Evolutionary conservation across 352 stramenopile species (phyloP).

Genomic region (Thraustochytrium sp.): DNA sequence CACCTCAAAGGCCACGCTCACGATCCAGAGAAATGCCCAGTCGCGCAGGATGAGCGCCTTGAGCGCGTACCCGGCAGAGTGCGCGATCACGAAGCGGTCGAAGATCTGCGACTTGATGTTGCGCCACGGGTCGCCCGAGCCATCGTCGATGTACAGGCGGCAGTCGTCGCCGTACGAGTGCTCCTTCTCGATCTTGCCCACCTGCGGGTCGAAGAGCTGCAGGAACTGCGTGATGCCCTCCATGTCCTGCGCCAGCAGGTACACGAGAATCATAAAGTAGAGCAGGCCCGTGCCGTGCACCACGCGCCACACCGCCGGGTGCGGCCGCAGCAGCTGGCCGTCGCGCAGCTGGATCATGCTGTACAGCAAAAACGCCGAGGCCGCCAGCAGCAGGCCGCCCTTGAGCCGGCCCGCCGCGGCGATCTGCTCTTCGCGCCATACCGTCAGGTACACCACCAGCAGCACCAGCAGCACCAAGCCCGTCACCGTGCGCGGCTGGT

Average conservation of each 20-base stretch:
- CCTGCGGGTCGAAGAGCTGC: slow-evolving; percentile 65
- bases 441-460: slow-evolving; percentile 74
- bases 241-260: slow-evolving; percentile 66
- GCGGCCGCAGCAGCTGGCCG: slow-evolving; percentile 72
- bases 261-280: slow-evolving; percentile 79
- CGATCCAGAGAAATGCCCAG: slow-evolving; percentile 20
- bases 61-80: slow-evolving; percentile 77
- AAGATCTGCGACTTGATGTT: slow-evolving; percentile 69
- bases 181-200: slow-evolving; percentile 62
- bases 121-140: slow-evolving; percentile 1
- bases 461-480: slow-evolving; percentile 67
- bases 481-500: slow-evolving; percentile 70
- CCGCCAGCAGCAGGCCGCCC: slow-evolving; percentile 67
- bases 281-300: slow-evolving; percentile 80
- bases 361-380: slow-evolving; percentile 75
- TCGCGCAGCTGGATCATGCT: slow-evolving; percentile 73
- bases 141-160: slow-evolving; percentile 60
- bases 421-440: slow-evolving; percentile 57
- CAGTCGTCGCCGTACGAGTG: slow-evolving; percentile 71
- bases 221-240: slow-evolving; percentile 56
- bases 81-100: slow-evolving; percentile 79
- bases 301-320: slow-evolving; percentile 80
- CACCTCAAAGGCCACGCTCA: slow-evolving; percentile 67
- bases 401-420: slow-evolving; percentile 57
- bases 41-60: slow-evolving; percentile 53